Percentiles rank a stretch among this genome's conserved stretches.
Evolutionary conservation across 176 grass and related monocot genomes (phyloP).

Genomic region (Thalia dealbata): DNA sequence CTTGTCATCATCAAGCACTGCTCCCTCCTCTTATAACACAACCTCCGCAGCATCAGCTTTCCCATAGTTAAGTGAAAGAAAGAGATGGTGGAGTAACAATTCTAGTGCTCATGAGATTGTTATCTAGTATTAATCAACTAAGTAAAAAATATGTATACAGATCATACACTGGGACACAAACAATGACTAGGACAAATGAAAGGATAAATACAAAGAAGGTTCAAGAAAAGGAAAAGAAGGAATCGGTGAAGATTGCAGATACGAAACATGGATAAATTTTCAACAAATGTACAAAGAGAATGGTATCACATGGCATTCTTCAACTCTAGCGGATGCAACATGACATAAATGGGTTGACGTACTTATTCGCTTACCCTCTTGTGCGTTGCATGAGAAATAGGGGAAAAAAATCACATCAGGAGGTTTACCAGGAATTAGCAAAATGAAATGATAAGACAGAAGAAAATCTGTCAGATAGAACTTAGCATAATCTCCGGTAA

Average conservation of each 20-base stretch:
- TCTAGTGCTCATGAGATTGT: too few relatives aligned
- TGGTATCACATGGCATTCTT: not conserved
- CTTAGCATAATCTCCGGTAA: too few relatives aligned
- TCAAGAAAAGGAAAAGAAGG: not conserved
- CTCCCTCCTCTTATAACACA: constrained; percentile 36
- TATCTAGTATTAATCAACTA: not conserved
- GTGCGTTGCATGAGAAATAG: not conserved
- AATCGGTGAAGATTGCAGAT: not conserved
- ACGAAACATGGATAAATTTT: not conserved
- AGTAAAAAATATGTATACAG: too few relatives aligned
- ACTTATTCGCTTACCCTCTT: not conserved
- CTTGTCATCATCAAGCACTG: constrained; percentile 29
- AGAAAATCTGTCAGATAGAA: too few relatives aligned
- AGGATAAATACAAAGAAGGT: not conserved
- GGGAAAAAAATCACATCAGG: not conserved
- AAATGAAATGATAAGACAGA: too few relatives aligned
- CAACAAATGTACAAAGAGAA: not conserved
- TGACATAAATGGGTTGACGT: not conserved
- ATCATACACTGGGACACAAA: too few relatives aligned
- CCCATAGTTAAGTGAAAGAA: too few relatives aligned
- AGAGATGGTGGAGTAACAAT: too few relatives aligned
- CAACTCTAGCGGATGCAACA: not conserved
- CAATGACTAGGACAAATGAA: not conserved
- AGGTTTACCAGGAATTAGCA: not conserved
- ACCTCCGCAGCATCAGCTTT: constrained; percentile 35